Base-by-base conservation (phyloP, 345 rosid species). In the Salix purpurea region DNA sequence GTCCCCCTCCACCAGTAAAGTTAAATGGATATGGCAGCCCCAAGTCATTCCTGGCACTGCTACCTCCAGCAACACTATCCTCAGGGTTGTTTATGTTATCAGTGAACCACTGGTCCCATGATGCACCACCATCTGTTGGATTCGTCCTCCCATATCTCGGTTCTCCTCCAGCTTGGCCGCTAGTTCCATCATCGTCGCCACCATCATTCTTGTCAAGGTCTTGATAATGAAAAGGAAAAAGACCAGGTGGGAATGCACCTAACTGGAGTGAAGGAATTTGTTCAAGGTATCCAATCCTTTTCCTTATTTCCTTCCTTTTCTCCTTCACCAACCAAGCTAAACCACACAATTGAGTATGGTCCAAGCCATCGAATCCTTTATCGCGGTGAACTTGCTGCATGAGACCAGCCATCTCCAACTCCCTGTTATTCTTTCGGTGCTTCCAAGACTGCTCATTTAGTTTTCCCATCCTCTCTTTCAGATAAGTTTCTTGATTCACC, bases 401-500 rank as follows among this genome's bases (percentile, higher is more conserved):
- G 16, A 86, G 54, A 40, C 32, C 2, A 6, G 40, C 44, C 72
- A 68, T 15, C 66, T 86, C 76, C n/a, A 21, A 4, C 13, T 79
- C 84, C 39, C 66, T 71, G 19, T 75, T 84, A 39, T 42, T 84
- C 23, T 23, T 83, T 0, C 23, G 66, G 15, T 42, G 5, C 76
- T 83, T 84, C 40, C 18, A 69, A 6, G 26, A 10, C 16, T 76
- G 80, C 0, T 81, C 86, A 2, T 88, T 64, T 2, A 7, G 23
- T 73, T 84, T 84, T 3, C 6, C 26, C 5, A 79, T 58, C 71
- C 73, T 79, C 21, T 86, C 82, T 62, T n/a, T 77, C 1, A 82
- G 16, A 61, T 87, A 84, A 2, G 68, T 78, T n/a, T 83, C 87
- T 39, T 82, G 83, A 73, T 80, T 75, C 76, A 64, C 73, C 83